Base-by-base conservation (phyloP, 441 rosid genomes). In the Dalechampia spathulata region DNA sequence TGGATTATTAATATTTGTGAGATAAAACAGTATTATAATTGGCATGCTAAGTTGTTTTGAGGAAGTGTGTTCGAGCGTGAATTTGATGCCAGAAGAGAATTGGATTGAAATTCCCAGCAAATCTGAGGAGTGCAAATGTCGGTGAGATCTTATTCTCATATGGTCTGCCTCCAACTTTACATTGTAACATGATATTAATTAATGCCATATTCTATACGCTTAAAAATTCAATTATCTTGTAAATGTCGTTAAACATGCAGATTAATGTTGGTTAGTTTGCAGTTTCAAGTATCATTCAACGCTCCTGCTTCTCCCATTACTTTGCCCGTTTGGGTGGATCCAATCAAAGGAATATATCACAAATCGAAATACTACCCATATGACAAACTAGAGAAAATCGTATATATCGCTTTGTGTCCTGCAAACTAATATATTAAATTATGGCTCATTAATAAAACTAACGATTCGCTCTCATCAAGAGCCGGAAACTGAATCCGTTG, bases 241-340 rank as follows among this genome's bases (percentile, higher is more conserved):
- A n/a, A n/a, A n/a, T n/a, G n/a, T n/a, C n/a, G n/a, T n/a, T n/a
- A n/a, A n/a, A 10, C 12, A 16, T n/a, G 48, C 7, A 26, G n/a
- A 28, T 28, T 28, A 20, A 52, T 30, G 38, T 42, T 13, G 20
- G 36, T 49, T 56, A 49, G 22, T 30, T 11, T 68, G 80, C 49
- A 57, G 53, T 71, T 25, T 61, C 48, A 61, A 25, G 74, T 60
- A 69, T 72, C 75, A 79, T 62, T 70, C 79, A 74, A 74, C 74
- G 4, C 8, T n/a, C 32, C 32, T 0, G 6, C 5, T 2, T 11
- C 26, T 6, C 20, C 25, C 34, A 16, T 58, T 48, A 51, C 15
- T 23, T 51, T 44, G 63, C 42, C 39, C 45, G 14, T 41, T 23
- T 55, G 58, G 71, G 65, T 74, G 63, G 73, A 65, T 64, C 27